Evolutionary conservation across 2,329 filamentous ascomycete genomes (phyloP), one percentile per base, ranked within the genome.

Genomic region (Zasmidium angulare): DNA sequence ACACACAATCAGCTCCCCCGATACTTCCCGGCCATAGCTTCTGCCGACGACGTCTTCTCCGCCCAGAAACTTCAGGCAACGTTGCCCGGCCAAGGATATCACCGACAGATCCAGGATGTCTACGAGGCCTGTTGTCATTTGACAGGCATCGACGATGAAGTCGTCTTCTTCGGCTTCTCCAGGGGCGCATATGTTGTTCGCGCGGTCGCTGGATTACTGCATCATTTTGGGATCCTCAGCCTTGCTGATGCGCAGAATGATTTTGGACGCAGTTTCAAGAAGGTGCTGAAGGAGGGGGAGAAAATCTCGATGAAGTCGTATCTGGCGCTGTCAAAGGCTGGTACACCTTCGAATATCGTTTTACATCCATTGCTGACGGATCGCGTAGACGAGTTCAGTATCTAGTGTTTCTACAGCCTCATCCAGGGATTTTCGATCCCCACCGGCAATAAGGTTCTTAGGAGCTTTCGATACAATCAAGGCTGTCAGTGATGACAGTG

Each of bases 121-220:
- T 69, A 69, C 50, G 63, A 67, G 20, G 53, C 54, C n/a, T 69
- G 67, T 53, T 66, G 60, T 48, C 53, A 60, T 22, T 59, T 69
- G 7, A 51, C 26, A 1, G 59, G 60, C 22, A 29, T 48, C 14
- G 48, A 69, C 53, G 74, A 78, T 59, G 75, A 79, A 58, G 59
- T 78, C 1, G 78, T 74, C 67, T 61, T 79, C 7, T 78, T 74
- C 46, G 77, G 76, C 10, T 76, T 76, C 60, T 74, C 74, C 29
- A 71, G 75, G 47, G 77, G 77, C 17, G 75, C 76, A 1, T 78
- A 71, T 66, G 72, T 77, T 4, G 72, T 76, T 3, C 69, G 76
- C 2, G 75, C 74, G 4, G 75, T 78, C 1, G 72, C 75, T 19
- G 74, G 74, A 4, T 65, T 78, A 26, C 69, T 79, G 2, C 71